These are phyloP conservation scores for Orbilia blumenaviensis DNA, from an alignment of 2,329 filamentous ascomycete genomes.

Conservation along the genomic window DNA sequence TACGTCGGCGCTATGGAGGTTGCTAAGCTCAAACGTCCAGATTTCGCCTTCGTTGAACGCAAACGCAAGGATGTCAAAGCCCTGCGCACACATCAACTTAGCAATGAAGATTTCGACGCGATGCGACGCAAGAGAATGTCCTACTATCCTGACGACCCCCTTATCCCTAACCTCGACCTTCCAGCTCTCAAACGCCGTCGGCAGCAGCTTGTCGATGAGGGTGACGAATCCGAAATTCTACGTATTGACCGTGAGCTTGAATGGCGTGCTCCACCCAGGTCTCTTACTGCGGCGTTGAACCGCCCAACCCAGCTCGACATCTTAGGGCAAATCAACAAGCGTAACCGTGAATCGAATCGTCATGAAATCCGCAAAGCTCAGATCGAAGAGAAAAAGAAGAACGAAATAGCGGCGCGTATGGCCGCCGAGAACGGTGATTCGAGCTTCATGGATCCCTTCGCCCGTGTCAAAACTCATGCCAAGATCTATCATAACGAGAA, in stretches of 20 bases:
- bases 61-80: constrained; percentile 56
- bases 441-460: constrained; percentile 64
- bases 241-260: constrained; percentile 71
- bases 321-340: constrained; percentile 81
- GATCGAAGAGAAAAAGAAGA: constrained; percentile 77
- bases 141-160: constrained; percentile 39
- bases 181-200: constrained; percentile 63
- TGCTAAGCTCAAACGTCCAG: constrained; percentile 75
- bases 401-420: constrained; percentile 71
- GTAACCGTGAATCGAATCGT: constrained; percentile 84
- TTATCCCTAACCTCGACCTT: constrained; percentile 59
- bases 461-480: constrained; percentile 72
- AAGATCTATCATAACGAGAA: constrained; percentile 71
- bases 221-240: constrained; percentile 61
- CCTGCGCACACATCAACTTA: constrained; percentile 55
- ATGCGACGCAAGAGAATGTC: constrained; percentile 59
- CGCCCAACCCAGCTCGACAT: constrained; percentile 75
- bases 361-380: constrained; percentile 92
- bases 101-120: constrained; percentile 55
- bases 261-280: constrained; percentile 65
- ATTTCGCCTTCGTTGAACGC: constrained; percentile 54
- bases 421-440: constrained; percentile 70
- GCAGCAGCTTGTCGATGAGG: constrained; percentile 74
- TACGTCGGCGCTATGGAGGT: constrained; percentile 78
- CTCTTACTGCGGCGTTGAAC: constrained; percentile 63